Conservation (phyloP, 2,329 filamentous ascomycete genomes). For the Arthroderma sp. region DNA sequence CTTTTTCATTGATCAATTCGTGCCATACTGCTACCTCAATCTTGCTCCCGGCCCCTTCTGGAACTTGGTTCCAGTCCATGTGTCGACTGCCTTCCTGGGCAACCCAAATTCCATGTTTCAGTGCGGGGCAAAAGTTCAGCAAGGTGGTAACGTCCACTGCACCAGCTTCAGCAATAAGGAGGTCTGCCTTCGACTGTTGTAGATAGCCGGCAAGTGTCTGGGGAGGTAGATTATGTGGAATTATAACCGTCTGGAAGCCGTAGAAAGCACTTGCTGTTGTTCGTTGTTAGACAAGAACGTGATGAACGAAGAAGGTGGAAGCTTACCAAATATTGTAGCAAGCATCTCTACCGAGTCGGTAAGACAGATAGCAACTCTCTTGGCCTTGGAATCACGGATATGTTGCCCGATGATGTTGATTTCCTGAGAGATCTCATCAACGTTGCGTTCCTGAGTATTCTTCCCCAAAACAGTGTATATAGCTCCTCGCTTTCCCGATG, state of each 20-base stretch:
- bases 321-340: conserved; percentile 58
- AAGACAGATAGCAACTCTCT: conserved; percentile 75
- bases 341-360: conserved; percentile 89
- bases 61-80: conserved; percentile 89
- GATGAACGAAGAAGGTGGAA: neutral
- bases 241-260: conserved; percentile 66
- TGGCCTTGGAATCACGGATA: conserved; percentile 53
- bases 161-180: conserved; percentile 72
- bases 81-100: conserved; percentile 82
- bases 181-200: conserved; percentile 60
- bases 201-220: conserved; percentile 60
- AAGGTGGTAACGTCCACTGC: conserved; percentile 70
- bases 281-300: conserved; percentile 1
- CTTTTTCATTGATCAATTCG: conserved; percentile 64
- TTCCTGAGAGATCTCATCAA: conserved; percentile 64
- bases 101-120: conserved; percentile 80
- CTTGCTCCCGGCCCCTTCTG: conserved; percentile 59
- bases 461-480: conserved; percentile 70
- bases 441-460: conserved; percentile 58
- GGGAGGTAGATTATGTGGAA: conserved; percentile 69
- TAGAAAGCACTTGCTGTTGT: conserved; percentile 72
- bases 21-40: conserved; percentile 88
- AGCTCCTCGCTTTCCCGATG: conserved; percentile 51
- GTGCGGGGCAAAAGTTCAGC: conserved; percentile 53
- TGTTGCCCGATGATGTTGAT: conserved; percentile 80